Base-by-base conservation (phyloP, 257 asterid species). In the Gardenia jasminoides region DNA sequence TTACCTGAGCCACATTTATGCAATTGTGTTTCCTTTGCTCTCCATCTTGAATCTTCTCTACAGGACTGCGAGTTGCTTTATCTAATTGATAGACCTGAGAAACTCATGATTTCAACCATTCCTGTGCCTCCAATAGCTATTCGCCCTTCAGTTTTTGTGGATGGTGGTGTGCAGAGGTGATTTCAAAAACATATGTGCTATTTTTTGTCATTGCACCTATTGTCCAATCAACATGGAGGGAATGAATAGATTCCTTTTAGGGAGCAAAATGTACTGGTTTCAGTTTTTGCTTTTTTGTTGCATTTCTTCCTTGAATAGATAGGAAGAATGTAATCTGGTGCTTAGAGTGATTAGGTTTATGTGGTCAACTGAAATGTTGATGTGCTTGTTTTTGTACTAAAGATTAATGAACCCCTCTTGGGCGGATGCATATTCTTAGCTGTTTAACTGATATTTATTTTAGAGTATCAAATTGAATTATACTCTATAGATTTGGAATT, bases 111-210 rank as follows among this genome's bases (percentile, higher is more conserved):
- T 70, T 86, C 94, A 71, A 89, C 83, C 89, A 88, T 94, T 83
- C 88, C 90, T 79, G 99, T 94, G 78, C 99, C 99, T 66, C 99
- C 99, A 66, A 89, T 43, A 61, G 84, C 97, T 83, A 89, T 93
- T 79, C 98, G 99, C 48, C 99, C 99, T 84, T 93, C 99, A 58
- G 98, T 93, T 82, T 82, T 95, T 82, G 95, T 93, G 80, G 97
- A 92, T 78, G 97, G 97, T 84, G 97, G 98, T 81, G 48, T 83
- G 41, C 94, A 80, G 67, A 94, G 99, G 98, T 93, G 77, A 81
- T 59, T 56, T 78, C 59, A 62, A 48, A 52, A 70, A 39, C 48
- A n/a, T 46, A 43, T 44, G 52, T 77, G 46, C 58, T 79, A 77
- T 30, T 50, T 70, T 69, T 48, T 66, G 0, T 39, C 20, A 11